These are phyloP conservation scores for Penicillium sp. DNA, from an alignment of 2,329 filamentous ascomycete genomes.

Conservation along the genomic window DNA sequence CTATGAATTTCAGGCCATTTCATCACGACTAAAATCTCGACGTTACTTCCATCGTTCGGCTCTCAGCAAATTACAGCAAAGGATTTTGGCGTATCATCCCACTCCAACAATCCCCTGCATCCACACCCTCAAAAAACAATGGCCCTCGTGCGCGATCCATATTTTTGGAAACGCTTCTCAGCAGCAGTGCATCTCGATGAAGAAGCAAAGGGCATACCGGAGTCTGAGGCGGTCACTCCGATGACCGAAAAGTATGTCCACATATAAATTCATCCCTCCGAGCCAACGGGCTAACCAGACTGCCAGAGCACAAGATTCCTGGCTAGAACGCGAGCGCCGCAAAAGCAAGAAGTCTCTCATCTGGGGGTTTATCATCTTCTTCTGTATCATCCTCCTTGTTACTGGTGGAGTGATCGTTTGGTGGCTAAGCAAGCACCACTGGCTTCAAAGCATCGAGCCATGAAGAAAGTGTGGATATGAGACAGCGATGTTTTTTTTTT, in stretches of 20 bases:
- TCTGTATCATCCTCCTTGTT: constrained; percentile 37
- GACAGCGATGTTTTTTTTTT: not conserved
- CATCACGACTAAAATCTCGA: not conserved
- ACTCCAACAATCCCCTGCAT: not conserved
- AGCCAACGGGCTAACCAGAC: constrained; percentile 2
- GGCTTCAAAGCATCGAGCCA: constrained; percentile 25
- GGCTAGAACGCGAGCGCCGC: constrained; percentile 52
- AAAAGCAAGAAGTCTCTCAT: constrained; percentile 53
- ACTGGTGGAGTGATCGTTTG: constrained; percentile 48
- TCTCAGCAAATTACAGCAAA: not conserved
- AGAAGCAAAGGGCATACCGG: constrained; percentile 33
- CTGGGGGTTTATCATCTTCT: constrained; percentile 37
- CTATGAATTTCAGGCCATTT: not conserved
- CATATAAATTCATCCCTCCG: too few relatives aligned
- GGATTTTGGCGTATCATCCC: not conserved
- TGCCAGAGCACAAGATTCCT: constrained; percentile 46
- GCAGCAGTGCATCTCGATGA: constrained; percentile 58
- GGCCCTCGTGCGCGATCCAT: constrained; percentile 56
- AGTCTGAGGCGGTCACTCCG: not conserved
- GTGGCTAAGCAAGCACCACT: constrained; percentile 40
- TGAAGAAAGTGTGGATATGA: not conserved
- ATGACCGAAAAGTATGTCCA: constrained; percentile 3
- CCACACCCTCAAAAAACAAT: constrained; percentile 27
- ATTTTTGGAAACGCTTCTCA: constrained; percentile 62
- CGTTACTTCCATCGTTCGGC: not conserved